Evolutionary conservation across 257 asterid species (phyloP).

Genomic region (Misopates orontium): DNA sequence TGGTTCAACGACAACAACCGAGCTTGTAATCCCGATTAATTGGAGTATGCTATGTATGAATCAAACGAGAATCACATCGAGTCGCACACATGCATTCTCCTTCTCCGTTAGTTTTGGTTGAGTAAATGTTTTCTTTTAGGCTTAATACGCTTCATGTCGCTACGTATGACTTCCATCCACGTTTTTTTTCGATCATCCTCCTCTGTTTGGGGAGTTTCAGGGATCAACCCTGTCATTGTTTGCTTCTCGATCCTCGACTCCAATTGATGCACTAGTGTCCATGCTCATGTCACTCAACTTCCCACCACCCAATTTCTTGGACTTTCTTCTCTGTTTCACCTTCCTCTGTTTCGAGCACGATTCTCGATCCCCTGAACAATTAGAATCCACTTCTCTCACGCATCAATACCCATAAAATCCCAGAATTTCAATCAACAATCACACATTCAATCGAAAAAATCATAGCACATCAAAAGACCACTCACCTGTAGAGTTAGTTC

Average conservation of each 20-base stretch:
- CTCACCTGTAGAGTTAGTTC: conserved; percentile 24
- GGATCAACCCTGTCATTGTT: conserved; percentile 4
- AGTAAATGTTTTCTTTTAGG: no score
- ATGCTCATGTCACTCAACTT: neutral
- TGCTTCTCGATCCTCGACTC: neutral
- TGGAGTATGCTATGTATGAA: no score
- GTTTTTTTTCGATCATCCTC: no score
- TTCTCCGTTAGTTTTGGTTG: no score
- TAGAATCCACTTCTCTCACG: conserved; percentile 12
- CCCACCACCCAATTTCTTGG: conserved; percentile 44
- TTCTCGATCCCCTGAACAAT: conserved; percentile 30
- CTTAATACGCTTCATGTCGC: no score
- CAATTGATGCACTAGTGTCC: neutral
- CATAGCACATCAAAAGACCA: neutral
- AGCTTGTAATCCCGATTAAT: no score
- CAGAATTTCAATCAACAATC: neutral
- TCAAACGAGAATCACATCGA: no score
- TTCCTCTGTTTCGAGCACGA: conserved; percentile 40
- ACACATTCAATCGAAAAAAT: neutral
- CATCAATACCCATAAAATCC: neutral
- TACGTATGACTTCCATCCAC: no score
- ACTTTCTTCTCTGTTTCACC: conserved; percentile 56
- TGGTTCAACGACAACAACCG: no score
- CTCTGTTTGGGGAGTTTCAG: no score
- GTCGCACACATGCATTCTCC: no score